phyloP scores from a whole-genome alignment of 805 yeast genomes.

The Saccharomycopsis schoenii region DNA sequence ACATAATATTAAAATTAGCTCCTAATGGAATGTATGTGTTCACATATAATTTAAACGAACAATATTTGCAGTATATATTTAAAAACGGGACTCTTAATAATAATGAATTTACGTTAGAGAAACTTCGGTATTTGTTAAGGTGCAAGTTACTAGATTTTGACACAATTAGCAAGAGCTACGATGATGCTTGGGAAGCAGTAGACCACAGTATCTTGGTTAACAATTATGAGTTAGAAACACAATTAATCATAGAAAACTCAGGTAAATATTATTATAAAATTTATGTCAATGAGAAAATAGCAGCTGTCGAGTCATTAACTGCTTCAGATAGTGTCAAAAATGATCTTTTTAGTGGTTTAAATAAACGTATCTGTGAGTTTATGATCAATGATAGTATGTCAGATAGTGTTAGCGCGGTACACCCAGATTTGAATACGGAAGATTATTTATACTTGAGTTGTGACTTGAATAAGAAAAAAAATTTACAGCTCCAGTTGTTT shows the following conservation, averaged over 20 bases:
- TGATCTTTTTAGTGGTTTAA: neutral
- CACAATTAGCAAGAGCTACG: neutral
- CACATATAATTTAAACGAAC: slow-evolving; percentile 3
- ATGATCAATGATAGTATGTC: neutral
- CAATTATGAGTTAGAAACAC: neutral
- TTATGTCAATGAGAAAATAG: slow-evolving; percentile 2
- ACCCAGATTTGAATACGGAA: neutral
- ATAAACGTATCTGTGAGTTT: slow-evolving; percentile 1
- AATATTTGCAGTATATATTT: neutral
- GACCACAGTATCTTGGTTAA: neutral
- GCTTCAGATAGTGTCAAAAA: neutral
- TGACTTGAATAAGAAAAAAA: neutral
- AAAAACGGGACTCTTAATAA: neutral
- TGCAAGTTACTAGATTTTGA: neutral
- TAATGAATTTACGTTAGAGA: neutral
- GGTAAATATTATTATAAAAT: neutral
- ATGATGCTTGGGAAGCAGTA: neutral
- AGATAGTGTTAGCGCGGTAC: neutral
- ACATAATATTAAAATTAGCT: slow-evolving; percentile 4
- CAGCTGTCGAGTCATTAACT: neutral
- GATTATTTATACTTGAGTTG: slow-evolving; percentile 2
- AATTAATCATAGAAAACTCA: neutral
- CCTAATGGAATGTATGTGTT: slow-evolving; percentile 5
- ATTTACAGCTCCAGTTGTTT: neutral
- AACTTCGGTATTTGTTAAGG: slow-evolving; percentile 1